These are phyloP conservation scores for Suhomyces atakaporum DNA, from an alignment of 1,139 yeast genomes.

Conservation along the genomic window DNA sequence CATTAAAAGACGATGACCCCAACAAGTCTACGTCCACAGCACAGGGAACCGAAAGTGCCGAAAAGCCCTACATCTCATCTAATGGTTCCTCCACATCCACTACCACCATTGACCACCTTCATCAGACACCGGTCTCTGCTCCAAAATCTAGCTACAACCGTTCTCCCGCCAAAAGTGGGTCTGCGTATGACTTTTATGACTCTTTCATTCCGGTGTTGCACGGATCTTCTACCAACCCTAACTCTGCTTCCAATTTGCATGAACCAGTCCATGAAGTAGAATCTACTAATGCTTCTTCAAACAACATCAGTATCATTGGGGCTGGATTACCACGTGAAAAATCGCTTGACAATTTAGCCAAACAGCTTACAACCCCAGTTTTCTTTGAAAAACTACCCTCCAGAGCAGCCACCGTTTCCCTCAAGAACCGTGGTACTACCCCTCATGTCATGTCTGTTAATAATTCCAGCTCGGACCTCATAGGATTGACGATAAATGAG, in stretches of 20 bases:
- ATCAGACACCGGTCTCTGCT: slow-evolving; percentile 8
- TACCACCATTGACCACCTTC: slow-evolving; percentile 14
- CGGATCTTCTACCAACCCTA: not conserved
- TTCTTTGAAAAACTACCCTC: slow-evolving; percentile 45
- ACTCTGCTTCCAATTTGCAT: slow-evolving; percentile 6
- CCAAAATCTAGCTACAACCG: slow-evolving; percentile 6
- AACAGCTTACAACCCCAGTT: slow-evolving; percentile 39
- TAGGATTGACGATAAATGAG: slow-evolving; percentile 8
- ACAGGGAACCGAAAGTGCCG: slow-evolving; percentile 12
- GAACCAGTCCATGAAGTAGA: slow-evolving; percentile 4
- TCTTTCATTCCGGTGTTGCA: slow-evolving; percentile 42
- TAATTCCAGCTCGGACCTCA: slow-evolving; percentile 15
- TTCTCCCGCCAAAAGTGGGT: slow-evolving; percentile 22
- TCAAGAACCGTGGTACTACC: slow-evolving; percentile 17
- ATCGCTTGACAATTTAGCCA: slow-evolving; percentile 44
- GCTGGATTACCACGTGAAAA: slow-evolving; percentile 12
- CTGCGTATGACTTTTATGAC: slow-evolving; percentile 48
- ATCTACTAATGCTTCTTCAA: slow-evolving; percentile 10
- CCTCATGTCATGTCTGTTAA: slow-evolving; percentile 8
- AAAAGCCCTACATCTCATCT: slow-evolving; percentile 13
- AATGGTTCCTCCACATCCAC: slow-evolving; percentile 16
- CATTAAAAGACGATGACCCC: slow-evolving; percentile 17
- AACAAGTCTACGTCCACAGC: slow-evolving; percentile 15
- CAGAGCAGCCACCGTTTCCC: slow-evolving; percentile 26
- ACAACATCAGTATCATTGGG: slow-evolving; percentile 6